Evolutionary conservation across 2,329 filamentous ascomycete species (phyloP).

Genomic region (Trichoderma simmonsii): DNA sequence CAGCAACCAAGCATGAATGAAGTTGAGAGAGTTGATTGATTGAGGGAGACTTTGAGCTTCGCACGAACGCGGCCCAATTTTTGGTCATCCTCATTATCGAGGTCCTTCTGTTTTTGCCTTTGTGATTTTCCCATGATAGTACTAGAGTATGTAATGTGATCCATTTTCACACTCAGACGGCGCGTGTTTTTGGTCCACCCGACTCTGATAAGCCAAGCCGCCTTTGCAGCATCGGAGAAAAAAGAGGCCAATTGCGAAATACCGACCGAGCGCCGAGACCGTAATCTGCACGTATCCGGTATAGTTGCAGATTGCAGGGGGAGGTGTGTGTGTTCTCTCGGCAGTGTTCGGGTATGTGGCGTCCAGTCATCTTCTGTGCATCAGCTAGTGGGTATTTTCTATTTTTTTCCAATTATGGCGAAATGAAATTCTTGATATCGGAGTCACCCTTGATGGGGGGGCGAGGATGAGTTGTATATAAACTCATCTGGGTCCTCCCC

Average conservation of each 20-base stretch:
- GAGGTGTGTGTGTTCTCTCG: background rate
- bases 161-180: background rate
- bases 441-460: background rate
- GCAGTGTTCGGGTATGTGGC: slow-evolving; percentile 10
- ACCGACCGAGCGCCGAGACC: slow-evolving; percentile 13
- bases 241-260: slow-evolving; percentile 8
- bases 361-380: background rate
- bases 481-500: background rate
- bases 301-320: background rate
- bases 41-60: background rate
- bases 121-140: too few species aligned
- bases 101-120: too few species aligned
- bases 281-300: background rate
- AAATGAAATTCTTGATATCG: background rate
- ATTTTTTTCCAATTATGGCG: background rate
- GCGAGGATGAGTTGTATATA: background rate
- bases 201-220: background rate
- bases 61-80: too few species aligned
- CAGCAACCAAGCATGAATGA: background rate
- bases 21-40: background rate
- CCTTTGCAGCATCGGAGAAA: background rate
- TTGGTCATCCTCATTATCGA: too few species aligned
- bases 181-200: background rate
- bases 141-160: background rate
- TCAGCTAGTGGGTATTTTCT: background rate